Conservation (phyloP, 176 grass and related monocot species). For the Calamus simplicifolius region DNA sequence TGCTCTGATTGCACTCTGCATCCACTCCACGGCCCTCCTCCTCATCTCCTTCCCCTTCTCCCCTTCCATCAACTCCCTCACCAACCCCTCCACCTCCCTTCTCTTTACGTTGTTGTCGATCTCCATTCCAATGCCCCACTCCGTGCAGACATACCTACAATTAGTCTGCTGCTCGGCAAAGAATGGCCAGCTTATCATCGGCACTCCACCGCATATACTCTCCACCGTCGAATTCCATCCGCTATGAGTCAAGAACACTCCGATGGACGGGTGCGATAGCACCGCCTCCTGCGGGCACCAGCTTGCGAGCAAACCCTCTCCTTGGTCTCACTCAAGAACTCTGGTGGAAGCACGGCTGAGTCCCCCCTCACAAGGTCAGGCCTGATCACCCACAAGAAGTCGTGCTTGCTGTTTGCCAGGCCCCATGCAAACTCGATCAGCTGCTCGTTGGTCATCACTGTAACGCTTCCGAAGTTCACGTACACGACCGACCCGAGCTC, state of each 20-base stretch:
- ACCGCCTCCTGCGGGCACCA: conserved; percentile 19
- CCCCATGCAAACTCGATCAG: conserved; percentile 22
- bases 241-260: conserved; percentile 12
- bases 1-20: neutral
- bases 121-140: conserved; percentile 18
- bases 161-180: conserved; percentile 22
- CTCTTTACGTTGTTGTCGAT: conserved; percentile 16
- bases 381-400: conserved; percentile 13
- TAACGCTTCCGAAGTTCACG: conserved; percentile 16
- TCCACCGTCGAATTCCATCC: conserved; percentile 16
- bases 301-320: conserved; percentile 2
- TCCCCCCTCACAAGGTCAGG: conserved; percentile 5
- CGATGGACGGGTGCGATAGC: neutral
- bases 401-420: conserved; percentile 5
- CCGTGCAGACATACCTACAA: conserved; percentile 15
- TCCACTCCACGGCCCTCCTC: conserved; percentile 6
- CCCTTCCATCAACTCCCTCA: conserved; percentile 12
- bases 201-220: conserved; percentile 12
- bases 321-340: conserved; percentile 1
- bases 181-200: conserved; percentile 13
- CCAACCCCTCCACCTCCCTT: conserved; percentile 1
- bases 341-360: conserved; percentile 1
- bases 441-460: conserved; percentile 15
- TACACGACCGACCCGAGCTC: conserved; percentile 1
- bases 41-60: conserved; percentile 8